These are phyloP conservation scores for Ophioceras dolichostomum DNA, from an alignment of 2,329 filamentous ascomycete species.

Conservation along the genomic window DNA sequence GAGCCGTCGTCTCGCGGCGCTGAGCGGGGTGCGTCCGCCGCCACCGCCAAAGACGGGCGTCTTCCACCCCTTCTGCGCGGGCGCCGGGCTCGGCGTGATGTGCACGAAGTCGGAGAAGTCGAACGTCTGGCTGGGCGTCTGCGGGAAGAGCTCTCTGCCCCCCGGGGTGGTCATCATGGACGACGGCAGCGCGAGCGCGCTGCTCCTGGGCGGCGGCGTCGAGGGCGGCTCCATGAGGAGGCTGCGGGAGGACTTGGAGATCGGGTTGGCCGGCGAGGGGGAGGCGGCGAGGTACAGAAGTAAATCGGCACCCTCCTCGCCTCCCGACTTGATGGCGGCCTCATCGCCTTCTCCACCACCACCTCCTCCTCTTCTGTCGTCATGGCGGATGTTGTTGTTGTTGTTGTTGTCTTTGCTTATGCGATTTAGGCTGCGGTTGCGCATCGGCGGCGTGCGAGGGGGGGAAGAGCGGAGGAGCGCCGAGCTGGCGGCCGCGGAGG, in stretches of 20 bases:
- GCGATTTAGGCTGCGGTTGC: conserved; percentile 34
- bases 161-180: conserved; percentile 85
- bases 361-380: conserved; percentile 2
- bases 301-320: conserved; percentile 71
- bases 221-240: conserved; percentile 56
- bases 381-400: conserved; percentile 38
- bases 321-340: conserved; percentile 42
- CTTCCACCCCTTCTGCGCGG: conserved; percentile 75
- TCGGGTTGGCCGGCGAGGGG: conserved; percentile 65
- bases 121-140: conserved; percentile 72
- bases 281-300: conserved; percentile 82
- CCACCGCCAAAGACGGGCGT: conserved; percentile 47
- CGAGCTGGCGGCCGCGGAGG: conserved; percentile 2
- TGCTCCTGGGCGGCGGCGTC: conserved; percentile 58
- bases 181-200: conserved; percentile 47
- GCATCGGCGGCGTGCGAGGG: conserved; percentile 68
- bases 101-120: conserved; percentile 97
- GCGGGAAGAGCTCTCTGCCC: conserved; percentile 55
- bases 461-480: conserved; percentile 60
- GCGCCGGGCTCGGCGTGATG: conserved; percentile 84
- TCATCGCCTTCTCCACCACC: conserved; percentile 11
- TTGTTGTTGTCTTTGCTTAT: conserved; percentile 31
- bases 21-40: conserved; percentile 41
- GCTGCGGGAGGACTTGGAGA: conserved; percentile 27
- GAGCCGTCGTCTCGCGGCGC: conserved; percentile 59